These are phyloP conservation scores for Wickerhamiella azyma DNA, from an alignment of 805 yeast genomes.

Conservation along the genomic window DNA sequence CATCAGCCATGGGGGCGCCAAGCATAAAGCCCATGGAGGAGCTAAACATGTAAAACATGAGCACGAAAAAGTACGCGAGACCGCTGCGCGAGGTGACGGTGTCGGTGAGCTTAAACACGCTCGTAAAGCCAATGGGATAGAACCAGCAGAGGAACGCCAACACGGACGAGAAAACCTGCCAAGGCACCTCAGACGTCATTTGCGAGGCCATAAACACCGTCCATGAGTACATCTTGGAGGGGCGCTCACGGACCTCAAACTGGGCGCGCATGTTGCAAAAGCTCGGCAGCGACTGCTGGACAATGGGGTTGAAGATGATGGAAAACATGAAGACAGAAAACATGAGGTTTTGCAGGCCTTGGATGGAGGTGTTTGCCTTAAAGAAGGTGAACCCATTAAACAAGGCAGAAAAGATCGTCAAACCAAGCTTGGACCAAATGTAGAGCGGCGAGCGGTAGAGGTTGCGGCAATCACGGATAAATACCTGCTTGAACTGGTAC, in stretches of 20 bases:
- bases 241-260: slow-evolving; percentile 56
- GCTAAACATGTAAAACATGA: slow-evolving; percentile 38
- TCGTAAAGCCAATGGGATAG: slow-evolving; percentile 34
- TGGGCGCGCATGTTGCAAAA: slow-evolving; percentile 46
- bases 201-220: slow-evolving; percentile 41
- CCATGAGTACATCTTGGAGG: slow-evolving; percentile 67
- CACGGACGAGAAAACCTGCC: slow-evolving; percentile 36
- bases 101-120: slow-evolving; percentile 34
- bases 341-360: slow-evolving; percentile 47
- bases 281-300: slow-evolving; percentile 50
- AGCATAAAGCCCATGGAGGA: slow-evolving; percentile 42
- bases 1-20: slow-evolving; percentile 47
- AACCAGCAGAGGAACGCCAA: slow-evolving; percentile 41
- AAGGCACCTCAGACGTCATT: slow-evolving; percentile 47
- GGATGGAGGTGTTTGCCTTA: slow-evolving; percentile 37
- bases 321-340: slow-evolving; percentile 47
- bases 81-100: slow-evolving; percentile 35
- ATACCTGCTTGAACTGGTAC: slow-evolving; percentile 32
- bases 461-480: slow-evolving; percentile 31
- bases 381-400: slow-evolving; percentile 63
- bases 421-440: slow-evolving; percentile 44
- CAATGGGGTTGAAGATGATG: slow-evolving; percentile 41
- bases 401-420: slow-evolving; percentile 38
- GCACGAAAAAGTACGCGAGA: slow-evolving; percentile 36
- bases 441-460: slow-evolving; percentile 52